Conservation (phyloP, 1,139 yeast species). For the Geotrichum candidum region DNA sequence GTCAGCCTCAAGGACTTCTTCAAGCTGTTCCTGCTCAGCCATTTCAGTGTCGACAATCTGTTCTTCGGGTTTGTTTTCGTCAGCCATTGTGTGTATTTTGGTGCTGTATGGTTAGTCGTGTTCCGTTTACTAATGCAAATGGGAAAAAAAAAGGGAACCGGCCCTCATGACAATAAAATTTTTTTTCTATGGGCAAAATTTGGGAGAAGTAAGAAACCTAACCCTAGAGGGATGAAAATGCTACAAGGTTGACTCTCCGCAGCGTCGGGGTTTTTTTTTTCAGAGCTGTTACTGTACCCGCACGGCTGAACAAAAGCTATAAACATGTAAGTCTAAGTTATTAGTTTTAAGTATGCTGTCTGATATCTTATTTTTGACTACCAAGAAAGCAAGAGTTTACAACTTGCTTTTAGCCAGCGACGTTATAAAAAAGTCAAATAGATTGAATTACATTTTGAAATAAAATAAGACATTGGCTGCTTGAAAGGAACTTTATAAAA, state of each 20-base stretch:
- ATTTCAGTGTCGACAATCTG: conserved; percentile 10
- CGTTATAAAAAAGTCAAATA: no score
- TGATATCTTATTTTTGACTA: no score
- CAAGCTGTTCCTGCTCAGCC: conserved; percentile 2
- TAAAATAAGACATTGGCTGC: no score
- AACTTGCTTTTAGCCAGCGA: no score
- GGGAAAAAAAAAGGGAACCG: conserved; percentile 17
- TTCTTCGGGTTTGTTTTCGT: not conserved
- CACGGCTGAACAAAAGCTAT: conserved; percentile 3
- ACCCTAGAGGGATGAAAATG: not conserved
- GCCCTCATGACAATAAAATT: not conserved
- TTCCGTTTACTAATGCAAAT: conserved; percentile 71
- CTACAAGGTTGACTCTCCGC: not conserved
- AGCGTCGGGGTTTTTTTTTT: conserved; percentile 1
- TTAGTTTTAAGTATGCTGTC: no score
- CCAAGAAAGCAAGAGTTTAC: no score
- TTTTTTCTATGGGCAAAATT: not conserved
- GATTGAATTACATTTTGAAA: no score
- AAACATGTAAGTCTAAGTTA: no score
- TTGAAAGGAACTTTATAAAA: no score
- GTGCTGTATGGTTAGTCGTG: not conserved
- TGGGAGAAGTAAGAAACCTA: not conserved
- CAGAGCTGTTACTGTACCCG: conserved; percentile 2
- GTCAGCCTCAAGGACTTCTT: conserved; percentile 24
- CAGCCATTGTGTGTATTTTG: not conserved